phyloP scores from a whole-genome alignment of 176 grass and related monocot genomes.

The Oropetium thomaeum region DNA sequence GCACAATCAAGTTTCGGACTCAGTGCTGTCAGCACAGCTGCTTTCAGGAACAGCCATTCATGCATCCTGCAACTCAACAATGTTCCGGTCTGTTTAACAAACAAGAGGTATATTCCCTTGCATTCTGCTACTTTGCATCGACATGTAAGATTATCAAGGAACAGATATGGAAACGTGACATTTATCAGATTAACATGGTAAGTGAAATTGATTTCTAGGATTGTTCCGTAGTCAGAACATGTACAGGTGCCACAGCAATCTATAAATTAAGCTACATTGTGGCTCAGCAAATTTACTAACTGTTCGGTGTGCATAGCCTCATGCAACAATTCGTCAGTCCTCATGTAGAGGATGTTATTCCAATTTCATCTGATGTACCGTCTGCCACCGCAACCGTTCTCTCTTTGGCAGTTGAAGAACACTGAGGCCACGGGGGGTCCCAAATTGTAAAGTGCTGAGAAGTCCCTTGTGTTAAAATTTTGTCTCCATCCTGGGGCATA shows the following conservation, averaged over 20 bases:
- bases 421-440: slow-evolving; percentile 73
- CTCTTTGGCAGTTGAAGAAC: slow-evolving; percentile 98
- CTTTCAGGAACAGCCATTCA: not conserved
- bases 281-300: slow-evolving; percentile 10
- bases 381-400: slow-evolving; percentile 92
- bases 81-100: slow-evolving; percentile 7
- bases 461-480: slow-evolving; percentile 97
- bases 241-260: slow-evolving; percentile 26
- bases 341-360: slow-evolving; percentile 22
- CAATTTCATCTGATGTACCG: slow-evolving; percentile 61
- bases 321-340: slow-evolving; percentile 10
- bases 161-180: not conserved
- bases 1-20: not conserved
- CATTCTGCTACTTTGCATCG: slow-evolving; percentile 2
- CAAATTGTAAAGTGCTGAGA: slow-evolving; percentile 81
- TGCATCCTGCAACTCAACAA: not conserved
- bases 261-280: slow-evolving; percentile 21
- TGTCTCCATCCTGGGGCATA: slow-evolving; percentile 84
- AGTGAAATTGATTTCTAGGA: slow-evolving; percentile 27
- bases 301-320: slow-evolving; percentile 14
- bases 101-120: not conserved
- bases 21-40: slow-evolving; percentile 1
- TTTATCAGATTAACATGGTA: slow-evolving; percentile 28
- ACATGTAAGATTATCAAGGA: slow-evolving; percentile 1
- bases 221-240: slow-evolving; percentile 28